A percentile compares a stretch with the other conserved stretches of the same genome.
These are phyloP conservation scores for Herpetospermum pedunculosum DNA, from an alignment of 306 rosid genomes.

Conservation along the genomic window DNA sequence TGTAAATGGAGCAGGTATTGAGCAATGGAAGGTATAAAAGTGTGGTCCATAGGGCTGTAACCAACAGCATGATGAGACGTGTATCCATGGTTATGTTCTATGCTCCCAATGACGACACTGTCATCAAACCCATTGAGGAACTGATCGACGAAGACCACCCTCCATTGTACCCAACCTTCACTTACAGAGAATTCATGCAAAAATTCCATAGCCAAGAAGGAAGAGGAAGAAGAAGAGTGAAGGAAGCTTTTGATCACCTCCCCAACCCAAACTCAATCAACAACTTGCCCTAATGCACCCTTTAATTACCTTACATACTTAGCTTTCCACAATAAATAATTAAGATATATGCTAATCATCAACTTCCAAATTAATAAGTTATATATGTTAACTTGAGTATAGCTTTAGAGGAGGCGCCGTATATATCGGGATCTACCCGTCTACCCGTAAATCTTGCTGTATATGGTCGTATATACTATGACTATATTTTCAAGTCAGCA, in stretches of 20 bases:
- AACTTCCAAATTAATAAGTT: no score
- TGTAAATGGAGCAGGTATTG: constrained; percentile 21
- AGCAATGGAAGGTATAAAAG: constrained; percentile 47
- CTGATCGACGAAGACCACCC: constrained; percentile 32
- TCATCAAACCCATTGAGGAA: constrained; percentile 29
- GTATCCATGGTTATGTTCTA: constrained; percentile 35
- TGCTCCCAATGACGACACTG: constrained; percentile 21
- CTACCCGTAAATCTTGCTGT: no score
- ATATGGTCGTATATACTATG: no score
- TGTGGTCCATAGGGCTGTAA: constrained; percentile 39
- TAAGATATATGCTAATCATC: no score
- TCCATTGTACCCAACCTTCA: constrained; percentile 13
- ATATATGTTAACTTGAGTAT: no score
- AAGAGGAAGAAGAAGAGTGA: constrained; percentile 29
- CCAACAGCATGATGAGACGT: constrained; percentile 20
- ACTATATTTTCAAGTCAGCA: no score
- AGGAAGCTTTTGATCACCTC: constrained; percentile 34
- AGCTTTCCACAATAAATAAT: no score
- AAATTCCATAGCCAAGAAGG: constrained; percentile 34
- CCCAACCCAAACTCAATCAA: background rate
- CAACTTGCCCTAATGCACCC: no score
- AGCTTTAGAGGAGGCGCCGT: no score
- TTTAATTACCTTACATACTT: no score
- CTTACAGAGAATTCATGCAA: constrained; percentile 23
- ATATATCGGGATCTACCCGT: no score